Percentiles rank a stretch among this genome's conserved stretches.
phyloP scores from a whole-genome alignment of 2,329 filamentous ascomycete genomes.

The Aureobasidium pullulans region DNA sequence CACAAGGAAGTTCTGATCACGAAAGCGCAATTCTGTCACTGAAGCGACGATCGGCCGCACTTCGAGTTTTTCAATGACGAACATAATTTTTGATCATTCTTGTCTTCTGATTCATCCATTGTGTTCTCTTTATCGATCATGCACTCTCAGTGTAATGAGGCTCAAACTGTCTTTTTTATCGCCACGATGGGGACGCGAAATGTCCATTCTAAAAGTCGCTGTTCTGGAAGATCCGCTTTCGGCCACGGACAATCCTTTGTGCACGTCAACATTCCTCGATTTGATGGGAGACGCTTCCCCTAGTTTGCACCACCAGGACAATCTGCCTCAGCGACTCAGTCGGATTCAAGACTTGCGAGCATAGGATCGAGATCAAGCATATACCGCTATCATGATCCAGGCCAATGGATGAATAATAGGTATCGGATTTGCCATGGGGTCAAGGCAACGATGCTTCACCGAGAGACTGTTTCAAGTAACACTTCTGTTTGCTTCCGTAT shows the following conservation, averaged over 20 bases:
- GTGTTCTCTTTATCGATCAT: not conserved
- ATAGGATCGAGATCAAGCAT: too few species aligned
- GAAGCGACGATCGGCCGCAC: not conserved
- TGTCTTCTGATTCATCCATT: not conserved
- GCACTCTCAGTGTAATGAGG: not conserved
- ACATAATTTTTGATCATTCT: not conserved
- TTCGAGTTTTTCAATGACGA: not conserved
- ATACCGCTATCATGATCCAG: too few species aligned
- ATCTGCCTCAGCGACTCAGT: not conserved
- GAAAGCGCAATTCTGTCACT: not conserved
- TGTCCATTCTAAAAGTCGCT: not conserved
- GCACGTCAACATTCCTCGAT: not conserved
- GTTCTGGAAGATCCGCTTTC: not conserved
- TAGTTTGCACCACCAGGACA: not conserved
- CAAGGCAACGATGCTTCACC: not conserved
- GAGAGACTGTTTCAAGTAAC: not conserved
- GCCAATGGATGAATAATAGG: too few species aligned
- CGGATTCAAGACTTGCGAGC: too few species aligned
- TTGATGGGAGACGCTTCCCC: not conserved
- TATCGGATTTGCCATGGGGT: not conserved
- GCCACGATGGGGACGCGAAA: not conserved
- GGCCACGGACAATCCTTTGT: slow-evolving; percentile 9
- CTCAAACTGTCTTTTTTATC: not conserved
- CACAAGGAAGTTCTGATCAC: too few species aligned
- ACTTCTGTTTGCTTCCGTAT: too few species aligned